phyloP scores from a whole-genome alignment of 2,329 filamentous ascomycete genomes.

The Diaporthe batatas region DNA sequence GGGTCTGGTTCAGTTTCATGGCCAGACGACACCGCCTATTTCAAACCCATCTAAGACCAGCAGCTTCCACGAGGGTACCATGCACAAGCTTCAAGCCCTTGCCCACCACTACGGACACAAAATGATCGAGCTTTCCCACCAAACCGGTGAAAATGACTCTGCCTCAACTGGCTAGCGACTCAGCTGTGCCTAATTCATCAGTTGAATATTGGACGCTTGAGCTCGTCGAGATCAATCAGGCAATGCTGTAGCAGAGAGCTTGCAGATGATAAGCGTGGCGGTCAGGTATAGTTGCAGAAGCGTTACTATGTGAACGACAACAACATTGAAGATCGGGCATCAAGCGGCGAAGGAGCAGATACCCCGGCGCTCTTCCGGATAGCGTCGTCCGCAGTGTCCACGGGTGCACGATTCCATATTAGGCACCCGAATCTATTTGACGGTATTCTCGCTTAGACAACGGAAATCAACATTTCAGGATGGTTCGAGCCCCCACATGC shows the following conservation, averaged over 20 bases:
- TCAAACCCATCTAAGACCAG: background rate
- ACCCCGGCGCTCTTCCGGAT: too few species aligned
- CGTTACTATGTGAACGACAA: background rate
- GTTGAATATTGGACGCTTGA: background rate
- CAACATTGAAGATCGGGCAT: background rate
- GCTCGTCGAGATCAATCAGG: background rate
- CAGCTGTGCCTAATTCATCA: background rate
- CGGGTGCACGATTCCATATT: background rate
- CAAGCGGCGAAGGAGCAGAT: too few species aligned
- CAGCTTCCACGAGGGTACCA: background rate
- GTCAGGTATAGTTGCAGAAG: background rate
- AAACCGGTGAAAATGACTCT: background rate
- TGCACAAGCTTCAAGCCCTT: background rate
- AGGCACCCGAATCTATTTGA: background rate
- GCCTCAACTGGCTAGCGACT: background rate
- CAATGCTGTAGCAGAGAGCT: background rate
- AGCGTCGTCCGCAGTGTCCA: too few species aligned
- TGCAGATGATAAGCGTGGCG: too few species aligned
- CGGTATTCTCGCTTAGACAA: background rate
- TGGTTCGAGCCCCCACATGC: background rate
- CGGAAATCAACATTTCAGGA: background rate
- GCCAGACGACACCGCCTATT: background rate
- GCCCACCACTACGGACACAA: background rate
- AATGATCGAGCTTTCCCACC: background rate
- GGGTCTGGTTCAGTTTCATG: background rate